Conservation (phyloP, 768 basidiomycete genomes). For the Lyophyllum shimeji region DNA sequence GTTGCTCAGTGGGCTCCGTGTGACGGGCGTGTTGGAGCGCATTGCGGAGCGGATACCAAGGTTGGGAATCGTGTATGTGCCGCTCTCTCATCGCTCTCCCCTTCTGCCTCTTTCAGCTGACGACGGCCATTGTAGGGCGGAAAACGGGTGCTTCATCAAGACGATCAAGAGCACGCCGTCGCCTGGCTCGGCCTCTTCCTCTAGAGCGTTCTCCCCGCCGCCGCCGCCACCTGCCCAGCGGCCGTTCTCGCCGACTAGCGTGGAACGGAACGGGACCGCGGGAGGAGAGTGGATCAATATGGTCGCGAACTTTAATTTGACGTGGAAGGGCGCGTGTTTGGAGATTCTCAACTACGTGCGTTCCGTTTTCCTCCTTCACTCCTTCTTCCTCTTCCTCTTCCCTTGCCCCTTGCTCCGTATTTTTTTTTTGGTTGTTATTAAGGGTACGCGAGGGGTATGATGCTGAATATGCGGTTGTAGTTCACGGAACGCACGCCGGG, state of each 20-base stretch:
- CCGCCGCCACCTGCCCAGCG: background rate
- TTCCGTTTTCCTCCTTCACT: constrained; percentile 30
- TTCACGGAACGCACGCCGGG: constrained; percentile 89
- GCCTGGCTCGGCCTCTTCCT: constrained; percentile 15
- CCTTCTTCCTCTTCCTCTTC: background rate
- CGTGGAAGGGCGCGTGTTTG: constrained; percentile 78
- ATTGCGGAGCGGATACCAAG: constrained; percentile 60
- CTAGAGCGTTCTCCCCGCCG: constrained; percentile 2
- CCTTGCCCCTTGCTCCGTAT: too few species aligned
- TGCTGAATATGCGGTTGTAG: constrained; percentile 33
- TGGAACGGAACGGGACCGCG: background rate
- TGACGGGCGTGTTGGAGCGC: constrained; percentile 61
- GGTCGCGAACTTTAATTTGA: constrained; percentile 74
- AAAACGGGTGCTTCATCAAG: constrained; percentile 87
- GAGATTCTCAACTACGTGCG: constrained; percentile 85
- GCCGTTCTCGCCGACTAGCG: background rate
- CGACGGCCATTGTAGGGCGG: constrained; percentile 47
- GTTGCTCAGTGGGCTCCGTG: constrained; percentile 74
- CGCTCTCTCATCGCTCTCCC: background rate
- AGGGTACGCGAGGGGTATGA: too few species aligned
- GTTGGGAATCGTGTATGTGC: constrained; percentile 72
- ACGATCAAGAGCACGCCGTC: constrained; percentile 28
- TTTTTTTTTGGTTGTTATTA: background rate
- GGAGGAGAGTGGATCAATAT: constrained; percentile 69
- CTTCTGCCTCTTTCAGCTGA: background rate